Percentiles rank a stretch among this genome's conserved stretches.
These are phyloP conservation scores for Candida neerlandica DNA, from an alignment of 1,139 yeast species.

Conservation along the genomic window DNA sequence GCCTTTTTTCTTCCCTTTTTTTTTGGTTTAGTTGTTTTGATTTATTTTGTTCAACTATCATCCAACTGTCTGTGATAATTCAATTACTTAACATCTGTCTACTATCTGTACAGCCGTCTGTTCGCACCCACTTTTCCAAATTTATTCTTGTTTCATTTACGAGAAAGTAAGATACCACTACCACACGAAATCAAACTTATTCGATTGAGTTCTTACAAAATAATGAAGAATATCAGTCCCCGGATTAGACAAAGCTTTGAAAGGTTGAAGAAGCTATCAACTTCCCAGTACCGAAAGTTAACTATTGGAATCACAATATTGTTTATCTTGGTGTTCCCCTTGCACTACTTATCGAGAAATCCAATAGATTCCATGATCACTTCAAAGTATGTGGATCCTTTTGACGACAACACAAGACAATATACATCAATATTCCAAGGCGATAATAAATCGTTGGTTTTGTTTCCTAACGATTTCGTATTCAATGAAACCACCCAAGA, in stretches of 20 bases:
- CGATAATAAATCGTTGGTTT: background rate
- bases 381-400: slow-evolving; percentile 3
- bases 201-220: background rate
- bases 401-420: background rate
- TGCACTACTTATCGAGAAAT: background rate
- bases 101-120: no score
- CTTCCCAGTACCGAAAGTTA: background rate
- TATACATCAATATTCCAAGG: slow-evolving; percentile 1
- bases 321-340: slow-evolving; percentile 1
- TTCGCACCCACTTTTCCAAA: no score
- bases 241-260: background rate
- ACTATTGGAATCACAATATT: background rate
- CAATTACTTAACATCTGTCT: no score
- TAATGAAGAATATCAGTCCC: background rate
- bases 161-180: background rate
- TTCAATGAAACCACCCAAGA: background rate
- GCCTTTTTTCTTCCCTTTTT: no score
- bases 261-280: background rate
- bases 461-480: background rate
- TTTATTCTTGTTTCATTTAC: background rate
- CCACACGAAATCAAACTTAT: background rate
- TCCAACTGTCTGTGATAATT: background rate
- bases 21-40: no score
- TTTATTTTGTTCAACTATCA: no score
- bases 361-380: background rate